phyloP scores from a whole-genome alignment of 148 eudicot species.

The Silene uniflora region DNA sequence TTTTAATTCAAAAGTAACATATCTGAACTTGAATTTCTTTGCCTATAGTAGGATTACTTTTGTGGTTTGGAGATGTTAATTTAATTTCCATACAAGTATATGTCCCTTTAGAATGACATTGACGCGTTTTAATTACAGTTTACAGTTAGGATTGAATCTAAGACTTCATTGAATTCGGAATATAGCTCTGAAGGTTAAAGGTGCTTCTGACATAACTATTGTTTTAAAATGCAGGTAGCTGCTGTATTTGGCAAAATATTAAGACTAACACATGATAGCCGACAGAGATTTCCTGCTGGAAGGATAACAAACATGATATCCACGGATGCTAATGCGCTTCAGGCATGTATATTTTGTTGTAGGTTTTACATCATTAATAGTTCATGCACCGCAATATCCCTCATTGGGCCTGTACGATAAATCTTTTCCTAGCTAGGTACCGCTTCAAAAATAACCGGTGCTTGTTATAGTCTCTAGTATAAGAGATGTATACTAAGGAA shows the following conservation, averaged over 20 bases:
- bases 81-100: background rate
- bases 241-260: conserved; percentile 61
- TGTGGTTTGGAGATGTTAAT: background rate
- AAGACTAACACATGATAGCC: conserved; percentile 54
- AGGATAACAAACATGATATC: conserved; percentile 69
- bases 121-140: background rate
- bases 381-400: background rate
- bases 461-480: background rate
- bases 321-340: conserved; percentile 37
- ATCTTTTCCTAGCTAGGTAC: background rate
- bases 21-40: no score
- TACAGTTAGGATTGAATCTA: background rate
- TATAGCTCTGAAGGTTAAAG: background rate
- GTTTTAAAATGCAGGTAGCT: conserved; percentile 44
- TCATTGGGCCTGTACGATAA: background rate
- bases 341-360: background rate
- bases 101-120: background rate
- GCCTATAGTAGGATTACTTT: background rate
- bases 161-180: no score
- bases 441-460: background rate
- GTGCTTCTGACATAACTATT: background rate
- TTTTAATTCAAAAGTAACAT: no score
- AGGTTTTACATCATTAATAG: background rate
- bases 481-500: background rate
- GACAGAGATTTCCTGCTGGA: conserved; percentile 52